These are phyloP conservation scores for Corymbia maculata DNA, from an alignment of 345 rosid species.

Conservation along the genomic window DNA sequence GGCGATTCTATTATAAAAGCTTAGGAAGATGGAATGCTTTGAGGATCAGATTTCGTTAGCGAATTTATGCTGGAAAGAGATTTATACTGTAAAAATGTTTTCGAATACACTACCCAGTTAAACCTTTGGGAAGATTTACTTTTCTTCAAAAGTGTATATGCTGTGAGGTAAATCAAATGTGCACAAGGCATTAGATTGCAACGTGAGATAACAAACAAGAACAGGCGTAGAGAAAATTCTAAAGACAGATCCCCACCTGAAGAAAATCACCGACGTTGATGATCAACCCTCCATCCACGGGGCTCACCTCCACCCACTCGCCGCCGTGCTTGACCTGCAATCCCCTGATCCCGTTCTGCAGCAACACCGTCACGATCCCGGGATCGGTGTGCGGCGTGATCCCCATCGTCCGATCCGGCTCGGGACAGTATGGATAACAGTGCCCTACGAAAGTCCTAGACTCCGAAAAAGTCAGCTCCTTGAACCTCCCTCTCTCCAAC, in stretches of 20 bases:
- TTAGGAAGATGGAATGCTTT: not conserved
- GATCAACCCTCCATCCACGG: slow-evolving; percentile 13
- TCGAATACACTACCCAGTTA: not conserved
- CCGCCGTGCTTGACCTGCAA: slow-evolving; percentile 22
- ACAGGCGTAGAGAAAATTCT: not conserved
- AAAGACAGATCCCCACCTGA: slow-evolving; percentile 6
- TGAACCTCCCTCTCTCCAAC: slow-evolving; percentile 12
- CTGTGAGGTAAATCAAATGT: not conserved
- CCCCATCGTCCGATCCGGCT: slow-evolving; percentile 24
- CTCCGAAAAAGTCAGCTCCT: slow-evolving; percentile 6
- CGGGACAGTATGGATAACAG: slow-evolving; percentile 25
- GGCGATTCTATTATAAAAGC: not conserved
- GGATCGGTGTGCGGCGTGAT: slow-evolving; percentile 19
- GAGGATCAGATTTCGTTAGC: not conserved
- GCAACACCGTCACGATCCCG: slow-evolving; percentile 10
- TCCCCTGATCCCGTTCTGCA: slow-evolving; percentile 14
- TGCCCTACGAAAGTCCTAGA: slow-evolving; percentile 4
- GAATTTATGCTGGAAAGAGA: not conserved
- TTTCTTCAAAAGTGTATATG: not conserved
- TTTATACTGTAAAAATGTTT: too few relatives aligned
- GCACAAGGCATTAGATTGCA: not conserved
- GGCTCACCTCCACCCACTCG: slow-evolving; percentile 22
- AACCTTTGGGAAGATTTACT: not conserved
- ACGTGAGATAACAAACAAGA: not conserved
- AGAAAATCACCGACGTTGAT: slow-evolving; percentile 24